A percentile compares a stretch with the other conserved stretches of the same genome.
Conservation (phyloP, 768 basidiomycete species). For the Inosperma sp. region DNA sequence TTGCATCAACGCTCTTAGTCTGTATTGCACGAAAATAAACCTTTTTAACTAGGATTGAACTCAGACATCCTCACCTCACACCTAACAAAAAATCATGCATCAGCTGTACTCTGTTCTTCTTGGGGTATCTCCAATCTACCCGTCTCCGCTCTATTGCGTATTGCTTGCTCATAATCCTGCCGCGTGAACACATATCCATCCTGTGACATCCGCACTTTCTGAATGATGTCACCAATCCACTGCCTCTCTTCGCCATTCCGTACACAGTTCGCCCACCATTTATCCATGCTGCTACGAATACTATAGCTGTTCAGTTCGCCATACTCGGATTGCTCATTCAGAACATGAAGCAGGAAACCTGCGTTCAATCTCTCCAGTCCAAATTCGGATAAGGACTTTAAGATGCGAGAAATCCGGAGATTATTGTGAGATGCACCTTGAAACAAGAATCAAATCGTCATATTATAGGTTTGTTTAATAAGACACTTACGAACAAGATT, state of each 20-base stretch:
- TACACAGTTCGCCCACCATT: slow-evolving; percentile 75
- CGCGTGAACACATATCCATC: slow-evolving; percentile 50
- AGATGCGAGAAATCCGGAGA: slow-evolving; percentile 70
- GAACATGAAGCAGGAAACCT: slow-evolving; percentile 64
- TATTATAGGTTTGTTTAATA: slow-evolving; percentile 13
- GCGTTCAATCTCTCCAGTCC: slow-evolving; percentile 60
- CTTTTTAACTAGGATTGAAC: too few relatives aligned
- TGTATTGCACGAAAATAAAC: too few relatives aligned
- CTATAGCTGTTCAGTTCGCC: slow-evolving; percentile 44
- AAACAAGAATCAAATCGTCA: slow-evolving; percentile 2
- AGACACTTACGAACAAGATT: slow-evolving; percentile 61
- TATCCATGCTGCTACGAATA: slow-evolving; percentile 62
- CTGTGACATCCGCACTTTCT: slow-evolving; percentile 42
- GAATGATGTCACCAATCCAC: slow-evolving; percentile 50
- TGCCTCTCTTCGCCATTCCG: slow-evolving; percentile 54
- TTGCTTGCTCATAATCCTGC: slow-evolving; percentile 48
- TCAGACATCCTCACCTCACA: too few relatives aligned
- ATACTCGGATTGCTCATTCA: slow-evolving; percentile 63
- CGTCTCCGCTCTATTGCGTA: slow-evolving; percentile 38
- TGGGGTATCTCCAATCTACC: slow-evolving; percentile 28
- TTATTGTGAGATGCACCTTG: slow-evolving; percentile 69
- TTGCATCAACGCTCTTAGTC: too few relatives aligned
- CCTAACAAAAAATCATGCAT: too few relatives aligned
- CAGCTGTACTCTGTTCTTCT: slow-evolving; percentile 1
- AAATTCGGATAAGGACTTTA: slow-evolving; percentile 70